phyloP scores from a whole-genome alignment of 306 rosid genomes.

The Cucurbita moschata region DNA sequence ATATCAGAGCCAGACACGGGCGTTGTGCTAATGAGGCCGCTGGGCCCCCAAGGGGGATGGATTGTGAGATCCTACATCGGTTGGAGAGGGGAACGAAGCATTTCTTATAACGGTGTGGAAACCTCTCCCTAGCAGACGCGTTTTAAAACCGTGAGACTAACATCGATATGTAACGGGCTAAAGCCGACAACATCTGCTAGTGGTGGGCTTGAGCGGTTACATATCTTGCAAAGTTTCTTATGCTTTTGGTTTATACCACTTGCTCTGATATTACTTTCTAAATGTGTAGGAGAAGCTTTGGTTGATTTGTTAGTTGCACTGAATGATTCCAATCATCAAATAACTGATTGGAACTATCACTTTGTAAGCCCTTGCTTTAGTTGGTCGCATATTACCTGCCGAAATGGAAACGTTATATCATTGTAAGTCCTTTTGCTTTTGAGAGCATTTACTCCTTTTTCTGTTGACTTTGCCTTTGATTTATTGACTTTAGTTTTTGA shows the following conservation, averaged over 20 bases:
- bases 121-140: too few species aligned
- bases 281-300: conserved; percentile 63
- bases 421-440: conserved; percentile 43
- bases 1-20: too few species aligned
- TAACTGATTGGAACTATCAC: conserved; percentile 52
- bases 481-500: conserved; percentile 11
- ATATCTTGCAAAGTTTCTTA: background rate
- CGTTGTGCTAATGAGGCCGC: too few species aligned
- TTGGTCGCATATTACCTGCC: conserved; percentile 73
- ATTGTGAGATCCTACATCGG: background rate
- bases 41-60: too few species aligned
- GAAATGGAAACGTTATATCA: conserved; percentile 58
- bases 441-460: background rate
- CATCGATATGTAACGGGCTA: too few species aligned
- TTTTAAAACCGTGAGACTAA: too few species aligned
- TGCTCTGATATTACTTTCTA: conserved; percentile 7
- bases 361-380: conserved; percentile 81
- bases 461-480: background rate
- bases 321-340: conserved; percentile 45
- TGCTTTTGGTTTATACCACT: background rate
- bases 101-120: too few species aligned
- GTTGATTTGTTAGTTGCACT: conserved; percentile 39
- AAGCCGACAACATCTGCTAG: too few species aligned
- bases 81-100: too few species aligned
- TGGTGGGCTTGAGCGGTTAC: too few species aligned